Conservation (phyloP, 2,329 filamentous ascomycete genomes). For the Diaporthe citri region DNA sequence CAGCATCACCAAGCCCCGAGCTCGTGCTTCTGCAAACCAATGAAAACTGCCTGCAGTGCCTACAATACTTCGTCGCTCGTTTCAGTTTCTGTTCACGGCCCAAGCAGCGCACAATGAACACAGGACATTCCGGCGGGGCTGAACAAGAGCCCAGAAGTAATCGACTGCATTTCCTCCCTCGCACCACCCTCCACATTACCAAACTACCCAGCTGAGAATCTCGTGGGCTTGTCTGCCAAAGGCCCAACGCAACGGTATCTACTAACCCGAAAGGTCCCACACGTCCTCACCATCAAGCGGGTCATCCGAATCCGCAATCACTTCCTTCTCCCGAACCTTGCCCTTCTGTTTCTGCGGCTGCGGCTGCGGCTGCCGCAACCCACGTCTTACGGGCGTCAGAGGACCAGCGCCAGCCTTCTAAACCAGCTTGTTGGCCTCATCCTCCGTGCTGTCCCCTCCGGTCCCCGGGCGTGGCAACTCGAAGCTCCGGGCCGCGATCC, state of each 20-base stretch:
- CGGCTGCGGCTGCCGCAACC: background rate
- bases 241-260: background rate
- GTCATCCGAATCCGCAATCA: background rate
- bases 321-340: background rate
- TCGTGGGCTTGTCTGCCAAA: background rate
- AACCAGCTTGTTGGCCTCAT: constrained; percentile 53
- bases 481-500: constrained; percentile 56
- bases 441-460: constrained; percentile 62
- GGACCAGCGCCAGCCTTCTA: constrained; percentile 15
- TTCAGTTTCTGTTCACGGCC: too few species aligned
- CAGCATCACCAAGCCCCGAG: background rate
- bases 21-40: background rate
- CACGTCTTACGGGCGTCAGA: background rate
- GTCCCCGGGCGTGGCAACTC: constrained; percentile 48
- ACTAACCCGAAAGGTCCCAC: background rate
- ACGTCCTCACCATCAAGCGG: background rate
- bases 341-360: background rate
- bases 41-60: too few species aligned
- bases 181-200: constrained; percentile 4
- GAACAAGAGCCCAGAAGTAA: background rate
- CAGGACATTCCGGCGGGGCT: background rate
- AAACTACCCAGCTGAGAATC: background rate
- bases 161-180: background rate
- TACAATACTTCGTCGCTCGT: background rate
- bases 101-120: background rate